Percentiles rank a stretch among this genome's conserved stretches.
Conservation (phyloP, 441 rosid species). For the Sinapis alba region DNA sequence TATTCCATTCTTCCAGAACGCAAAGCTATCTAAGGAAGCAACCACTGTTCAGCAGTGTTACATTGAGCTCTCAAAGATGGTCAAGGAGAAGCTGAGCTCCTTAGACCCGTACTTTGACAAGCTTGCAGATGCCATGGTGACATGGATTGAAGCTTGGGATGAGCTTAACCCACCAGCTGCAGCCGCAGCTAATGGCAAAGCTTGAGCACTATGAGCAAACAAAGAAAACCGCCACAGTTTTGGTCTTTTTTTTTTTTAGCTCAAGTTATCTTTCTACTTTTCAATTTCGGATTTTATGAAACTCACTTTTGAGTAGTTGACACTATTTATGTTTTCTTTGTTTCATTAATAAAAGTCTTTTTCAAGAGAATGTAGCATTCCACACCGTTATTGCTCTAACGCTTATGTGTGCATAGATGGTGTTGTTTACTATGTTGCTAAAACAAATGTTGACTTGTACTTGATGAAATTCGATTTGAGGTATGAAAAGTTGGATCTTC, state of each 20-base stretch:
- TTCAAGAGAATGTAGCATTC: neutral
- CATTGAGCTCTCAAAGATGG: constrained; percentile 77
- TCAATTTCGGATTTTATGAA: constrained; percentile 7
- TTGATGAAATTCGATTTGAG: neutral
- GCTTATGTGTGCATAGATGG: neutral
- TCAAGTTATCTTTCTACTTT: constrained; percentile 14
- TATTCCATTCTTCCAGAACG: constrained; percentile 94
- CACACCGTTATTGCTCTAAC: neutral
- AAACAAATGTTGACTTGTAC: neutral
- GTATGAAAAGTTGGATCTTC: neutral
- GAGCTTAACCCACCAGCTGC: constrained; percentile 70
- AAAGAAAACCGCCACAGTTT: constrained; percentile 18
- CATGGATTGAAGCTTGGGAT: constrained; percentile 97
- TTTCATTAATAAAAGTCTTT: too few species aligned
- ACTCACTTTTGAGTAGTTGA: constrained; percentile 28
- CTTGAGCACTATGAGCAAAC: constrained; percentile 33
- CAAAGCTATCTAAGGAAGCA: constrained; percentile 72
- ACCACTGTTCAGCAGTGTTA: constrained; percentile 89
- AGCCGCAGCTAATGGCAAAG: constrained; percentile 48
- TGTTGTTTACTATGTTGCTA: neutral
- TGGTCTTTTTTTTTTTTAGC: constrained; percentile 22
- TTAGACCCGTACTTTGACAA: constrained; percentile 87
- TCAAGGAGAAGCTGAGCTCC: constrained; percentile 78
- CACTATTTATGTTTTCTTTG: too few species aligned
- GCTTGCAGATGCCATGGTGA: constrained; percentile 95